phyloP scores from a whole-genome alignment of 495 filamentous ascomycete species.

The Hyaloscypha hepaticicola region DNA sequence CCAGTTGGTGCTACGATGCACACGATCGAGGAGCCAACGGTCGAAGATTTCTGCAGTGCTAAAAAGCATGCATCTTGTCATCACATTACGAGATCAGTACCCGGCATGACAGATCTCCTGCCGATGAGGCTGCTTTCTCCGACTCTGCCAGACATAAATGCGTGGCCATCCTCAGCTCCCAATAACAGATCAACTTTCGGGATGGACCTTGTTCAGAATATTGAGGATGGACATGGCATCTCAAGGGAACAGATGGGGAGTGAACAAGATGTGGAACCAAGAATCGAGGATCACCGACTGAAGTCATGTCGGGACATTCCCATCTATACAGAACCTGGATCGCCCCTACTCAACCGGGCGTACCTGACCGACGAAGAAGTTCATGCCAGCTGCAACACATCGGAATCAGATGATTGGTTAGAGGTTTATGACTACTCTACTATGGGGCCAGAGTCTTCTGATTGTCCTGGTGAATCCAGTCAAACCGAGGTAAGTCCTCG shows the following conservation, averaged over 20 bases:
- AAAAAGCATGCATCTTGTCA: neutral
- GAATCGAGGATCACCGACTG: neutral
- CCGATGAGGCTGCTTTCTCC: slow-evolving; percentile 24
- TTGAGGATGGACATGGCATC: neutral
- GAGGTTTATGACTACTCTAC: neutral
- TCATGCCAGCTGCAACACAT: neutral
- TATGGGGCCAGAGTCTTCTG: neutral
- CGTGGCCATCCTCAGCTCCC: slow-evolving; percentile 9
- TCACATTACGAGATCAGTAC: slow-evolving; percentile 19
- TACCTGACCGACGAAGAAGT: slow-evolving; percentile 14
- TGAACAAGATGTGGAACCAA: neutral
- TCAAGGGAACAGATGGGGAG: neutral
- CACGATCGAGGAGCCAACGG: neutral
- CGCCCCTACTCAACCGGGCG: slow-evolving; percentile 13
- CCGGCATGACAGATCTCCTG: slow-evolving; percentile 29
- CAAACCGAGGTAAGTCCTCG: neutral
- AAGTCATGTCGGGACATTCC: slow-evolving; percentile 23
- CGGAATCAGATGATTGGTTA: neutral
- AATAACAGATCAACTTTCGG: slow-evolving; percentile 14
- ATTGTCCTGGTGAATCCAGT: neutral
- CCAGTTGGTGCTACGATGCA: slow-evolving; percentile 9
- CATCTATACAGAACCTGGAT: slow-evolving; percentile 27
- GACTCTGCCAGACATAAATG: neutral
- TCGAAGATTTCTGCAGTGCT: neutral
- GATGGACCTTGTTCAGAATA: neutral